A percentile compares a stretch with the other conserved stretches of the same genome.
Evolutionary conservation across 2,329 filamentous ascomycete species (phyloP).

Genomic region (Colletotrichum sp.): DNA sequence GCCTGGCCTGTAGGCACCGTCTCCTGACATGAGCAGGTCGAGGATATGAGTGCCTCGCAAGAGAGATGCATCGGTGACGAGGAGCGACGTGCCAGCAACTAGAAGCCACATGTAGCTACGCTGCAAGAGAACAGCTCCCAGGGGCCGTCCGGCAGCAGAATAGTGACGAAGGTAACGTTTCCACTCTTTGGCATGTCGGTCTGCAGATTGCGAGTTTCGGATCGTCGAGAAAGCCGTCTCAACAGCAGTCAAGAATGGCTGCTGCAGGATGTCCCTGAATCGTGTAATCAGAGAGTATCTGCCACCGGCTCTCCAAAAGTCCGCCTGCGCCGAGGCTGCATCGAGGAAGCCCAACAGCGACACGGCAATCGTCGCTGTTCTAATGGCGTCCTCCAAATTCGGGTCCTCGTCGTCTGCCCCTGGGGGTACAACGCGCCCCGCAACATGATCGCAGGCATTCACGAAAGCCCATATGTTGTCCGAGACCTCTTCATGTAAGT

Average conservation of each 20-base stretch:
- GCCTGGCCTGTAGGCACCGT: conserved; percentile 49
- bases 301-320: conserved; percentile 81
- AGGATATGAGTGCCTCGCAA: conserved; percentile 70
- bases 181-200: conserved; percentile 79
- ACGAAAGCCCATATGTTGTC: conserved; percentile 76
- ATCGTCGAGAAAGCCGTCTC: conserved; percentile 92
- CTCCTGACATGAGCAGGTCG: conserved; percentile 71
- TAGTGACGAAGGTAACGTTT: conserved; percentile 86
- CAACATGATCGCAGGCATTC: conserved; percentile 69
- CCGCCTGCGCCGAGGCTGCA: conserved; percentile 76
- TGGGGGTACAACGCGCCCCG: conserved; percentile 58
- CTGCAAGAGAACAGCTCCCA: conserved; percentile 91
- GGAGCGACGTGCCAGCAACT: conserved; percentile 76
- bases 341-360: conserved; percentile 91
- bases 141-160: conserved; percentile 75
- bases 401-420: conserved; percentile 61
- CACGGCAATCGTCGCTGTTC: conserved; percentile 77
- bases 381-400: conserved; percentile 69
- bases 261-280: conserved; percentile 77
- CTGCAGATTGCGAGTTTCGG: conserved; percentile 74
- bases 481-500: conserved; percentile 69
- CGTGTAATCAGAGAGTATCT: conserved; percentile 75
- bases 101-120: conserved; percentile 87
- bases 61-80: conserved; percentile 67
- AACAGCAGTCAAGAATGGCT: conserved; percentile 82